Base-by-base conservation (phyloP, 2,329 filamentous ascomycete genomes). In the Colletotrichum echinochloae region DNA sequence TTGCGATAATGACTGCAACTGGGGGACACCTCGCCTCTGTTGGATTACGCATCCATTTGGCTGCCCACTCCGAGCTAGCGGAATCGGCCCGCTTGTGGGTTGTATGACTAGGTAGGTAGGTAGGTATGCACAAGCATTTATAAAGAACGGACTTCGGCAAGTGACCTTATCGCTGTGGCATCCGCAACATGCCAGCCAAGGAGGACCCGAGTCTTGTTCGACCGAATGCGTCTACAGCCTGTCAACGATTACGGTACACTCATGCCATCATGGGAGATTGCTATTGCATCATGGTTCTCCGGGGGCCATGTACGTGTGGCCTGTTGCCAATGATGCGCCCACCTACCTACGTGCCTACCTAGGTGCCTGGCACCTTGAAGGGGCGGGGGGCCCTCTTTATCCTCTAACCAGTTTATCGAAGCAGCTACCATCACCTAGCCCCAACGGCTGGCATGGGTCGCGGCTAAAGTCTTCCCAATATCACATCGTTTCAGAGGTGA, bases 1-100 rank as follows among this genome's bases (percentile, higher is more conserved):
- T 52, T 26, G 60, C 41, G 37, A 26, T 61, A 56, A 41, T 48
- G 41, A 39, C 55, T 60, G 28, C 39, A 57, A 37, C 37, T 35
- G 28, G 56, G 26, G 56, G 20, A 51, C 44, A 44, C 23, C 16
- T 9, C 33, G 26, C 14, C 12, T 35, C 23, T 28, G 20, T 26
- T 20, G 44, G 48, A 28, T 52, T 60, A 23, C n/a, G 18, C n/a
- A 28, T n/a, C n/a, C 26, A 14, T n/a, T 35, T 49, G 35, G n/a
- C 28, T 41, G n/a, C n/a, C 7, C 23, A 30, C 8, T 39, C n/a
- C 33, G 9, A 26, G 8, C 49, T 20, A 54, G 9, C 12, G 30
- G 49, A 54, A 54, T 33, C 18, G 49, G 49, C 26, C 26, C 26
- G 26, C 26, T 26, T 28, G 20, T 35, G 11, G 26, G 20, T 52